phyloP scores from a whole-genome alignment of 225 moss, liverwort and hornwort genomes.

The Bryoerythrophyllum caledonicum region DNA sequence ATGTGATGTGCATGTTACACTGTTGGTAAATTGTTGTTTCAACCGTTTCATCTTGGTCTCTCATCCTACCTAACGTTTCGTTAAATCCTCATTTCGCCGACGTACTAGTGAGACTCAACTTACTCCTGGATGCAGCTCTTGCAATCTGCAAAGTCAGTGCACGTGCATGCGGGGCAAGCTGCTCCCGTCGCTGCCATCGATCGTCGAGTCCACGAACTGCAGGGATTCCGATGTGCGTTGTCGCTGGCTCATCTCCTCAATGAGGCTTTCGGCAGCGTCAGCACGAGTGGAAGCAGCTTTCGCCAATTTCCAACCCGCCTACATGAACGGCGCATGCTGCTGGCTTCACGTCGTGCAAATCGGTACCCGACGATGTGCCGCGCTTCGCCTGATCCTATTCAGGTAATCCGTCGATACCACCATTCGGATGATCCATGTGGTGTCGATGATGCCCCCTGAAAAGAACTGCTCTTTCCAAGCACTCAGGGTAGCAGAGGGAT shows the following conservation, averaged over 20 bases:
- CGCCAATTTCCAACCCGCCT: background rate
- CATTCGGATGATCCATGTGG: background rate
- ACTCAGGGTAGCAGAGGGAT: background rate
- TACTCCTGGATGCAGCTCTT: constrained; percentile 37
- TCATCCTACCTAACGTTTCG: constrained; percentile 27
- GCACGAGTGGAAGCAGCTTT: background rate
- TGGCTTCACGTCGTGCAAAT: too few relatives aligned
- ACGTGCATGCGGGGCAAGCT: constrained; percentile 7
- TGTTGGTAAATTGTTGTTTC: background rate
- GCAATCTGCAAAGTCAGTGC: constrained; percentile 39
- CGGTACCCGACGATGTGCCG: constrained; percentile 27
- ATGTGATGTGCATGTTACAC: background rate
- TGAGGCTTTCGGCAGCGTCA: background rate
- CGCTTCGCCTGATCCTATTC: constrained; percentile 19
- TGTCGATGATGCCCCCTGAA: background rate
- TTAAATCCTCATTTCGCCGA: background rate
- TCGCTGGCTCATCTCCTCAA: background rate
- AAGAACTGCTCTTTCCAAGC: background rate
- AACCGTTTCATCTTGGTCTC: constrained; percentile 7
- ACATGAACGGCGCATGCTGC: constrained; percentile 16
- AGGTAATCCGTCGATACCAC: constrained; percentile 17
- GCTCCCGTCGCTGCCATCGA: constrained; percentile 1
- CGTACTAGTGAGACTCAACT: constrained; percentile 15
- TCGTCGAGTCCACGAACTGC: background rate
- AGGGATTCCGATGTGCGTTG: background rate